phyloP scores from a whole-genome alignment of 306 rosid species.

The Hylodesmum podocarpum region DNA sequence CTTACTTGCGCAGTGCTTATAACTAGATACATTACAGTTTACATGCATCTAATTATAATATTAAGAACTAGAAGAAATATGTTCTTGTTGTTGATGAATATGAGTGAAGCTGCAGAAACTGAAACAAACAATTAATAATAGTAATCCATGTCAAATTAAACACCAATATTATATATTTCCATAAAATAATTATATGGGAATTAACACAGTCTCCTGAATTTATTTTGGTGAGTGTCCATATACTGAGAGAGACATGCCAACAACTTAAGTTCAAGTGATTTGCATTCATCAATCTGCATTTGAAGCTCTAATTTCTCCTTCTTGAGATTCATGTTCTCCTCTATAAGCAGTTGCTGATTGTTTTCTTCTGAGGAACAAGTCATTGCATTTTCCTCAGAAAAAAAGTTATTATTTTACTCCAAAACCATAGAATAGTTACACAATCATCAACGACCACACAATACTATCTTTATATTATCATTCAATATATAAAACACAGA shows the following conservation, averaged over 20 bases:
- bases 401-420: no score
- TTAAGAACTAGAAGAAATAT: no score
- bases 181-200: neutral
- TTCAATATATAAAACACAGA: no score
- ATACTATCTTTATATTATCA: no score
- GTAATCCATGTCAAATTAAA: neutral
- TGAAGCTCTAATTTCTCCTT: constrained; percentile 62
- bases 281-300: constrained; percentile 68
- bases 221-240: constrained; percentile 41
- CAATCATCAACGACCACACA: no score
- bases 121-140: neutral
- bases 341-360: constrained; percentile 42
- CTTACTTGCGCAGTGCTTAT: neutral
- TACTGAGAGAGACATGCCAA: constrained; percentile 52
- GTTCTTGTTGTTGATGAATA: neutral
- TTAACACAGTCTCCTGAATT: constrained; percentile 35
- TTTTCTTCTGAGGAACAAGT: constrained; percentile 34
- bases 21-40: neutral
- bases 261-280: constrained; percentile 58
- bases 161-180: neutral
- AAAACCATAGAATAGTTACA: no score
- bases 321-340: constrained; percentile 71
- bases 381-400: constrained; percentile 44
- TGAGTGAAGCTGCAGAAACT: neutral
- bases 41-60: neutral